A percentile compares a stretch with the other conserved stretches of the same genome.
Evolutionary conservation across 441 rosid species (phyloP).

Genomic region (Erysimum pusillum): DNA sequence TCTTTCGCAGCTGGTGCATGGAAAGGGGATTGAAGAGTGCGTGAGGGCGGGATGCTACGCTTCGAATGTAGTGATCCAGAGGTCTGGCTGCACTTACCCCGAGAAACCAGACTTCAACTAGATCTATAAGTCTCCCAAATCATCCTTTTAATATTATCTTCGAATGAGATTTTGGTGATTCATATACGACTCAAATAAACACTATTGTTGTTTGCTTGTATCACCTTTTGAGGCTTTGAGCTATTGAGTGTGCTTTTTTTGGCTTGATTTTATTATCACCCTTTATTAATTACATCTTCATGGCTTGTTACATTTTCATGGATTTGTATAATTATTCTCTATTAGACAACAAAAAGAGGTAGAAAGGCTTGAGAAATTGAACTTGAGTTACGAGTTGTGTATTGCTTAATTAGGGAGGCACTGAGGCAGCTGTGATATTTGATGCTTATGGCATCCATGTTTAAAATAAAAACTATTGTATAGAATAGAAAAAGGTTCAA

Average conservation of each 20-base stretch:
- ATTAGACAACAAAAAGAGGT: not conserved
- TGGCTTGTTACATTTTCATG: constrained; percentile 7
- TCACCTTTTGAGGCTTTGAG: constrained; percentile 36
- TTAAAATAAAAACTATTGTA: too few species aligned
- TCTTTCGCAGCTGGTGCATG: constrained; percentile 80
- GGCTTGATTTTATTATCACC: constrained; percentile 21
- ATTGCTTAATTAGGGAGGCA: not conserved
- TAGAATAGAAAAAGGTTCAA: too few species aligned
- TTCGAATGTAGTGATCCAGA: constrained; percentile 85
- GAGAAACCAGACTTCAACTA: constrained; percentile 53
- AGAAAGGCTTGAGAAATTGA: not conserved
- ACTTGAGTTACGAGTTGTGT: not conserved
- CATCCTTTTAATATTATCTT: constrained; percentile 22
- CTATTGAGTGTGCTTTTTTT: constrained; percentile 18
- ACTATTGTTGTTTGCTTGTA: constrained; percentile 40
- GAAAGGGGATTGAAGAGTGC: constrained; percentile 76
- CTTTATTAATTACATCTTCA: not conserved
- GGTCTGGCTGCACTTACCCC: constrained; percentile 93
- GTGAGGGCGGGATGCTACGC: constrained; percentile 92
- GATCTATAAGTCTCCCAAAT: constrained; percentile 15
- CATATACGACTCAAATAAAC: constrained; percentile 29
- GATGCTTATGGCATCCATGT: not conserved
- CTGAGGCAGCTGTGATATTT: not conserved
- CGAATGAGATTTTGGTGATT: constrained; percentile 23
- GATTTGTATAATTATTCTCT: not conserved